phyloP scores from a whole-genome alignment of 2,329 filamentous ascomycete species.

The Byssothecium circinans region DNA sequence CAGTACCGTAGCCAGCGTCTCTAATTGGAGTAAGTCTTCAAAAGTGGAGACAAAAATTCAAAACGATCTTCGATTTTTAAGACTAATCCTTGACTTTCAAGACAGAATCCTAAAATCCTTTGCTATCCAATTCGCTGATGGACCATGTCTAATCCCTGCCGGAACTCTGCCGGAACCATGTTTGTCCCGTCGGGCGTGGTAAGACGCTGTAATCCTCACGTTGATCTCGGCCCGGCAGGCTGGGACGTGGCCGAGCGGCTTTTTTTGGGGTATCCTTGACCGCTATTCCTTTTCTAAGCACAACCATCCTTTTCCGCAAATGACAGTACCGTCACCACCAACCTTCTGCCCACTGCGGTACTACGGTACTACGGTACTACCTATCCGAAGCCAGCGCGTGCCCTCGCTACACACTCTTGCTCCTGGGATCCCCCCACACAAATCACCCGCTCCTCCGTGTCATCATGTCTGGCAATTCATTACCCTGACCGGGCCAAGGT shows the following conservation, averaged over 20 bases:
- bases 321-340: slow-evolving; percentile 39
- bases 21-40: too few relatives aligned
- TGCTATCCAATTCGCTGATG: too few relatives aligned
- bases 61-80: too few relatives aligned
- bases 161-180: too few relatives aligned
- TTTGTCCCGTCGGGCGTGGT: too few relatives aligned
- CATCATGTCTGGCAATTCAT: slow-evolving; percentile 27
- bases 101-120: too few relatives aligned
- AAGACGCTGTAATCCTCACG: too few relatives aligned
- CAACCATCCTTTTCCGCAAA: slow-evolving; percentile 26
- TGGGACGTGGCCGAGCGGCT: slow-evolving; percentile 15
- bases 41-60: too few relatives aligned
- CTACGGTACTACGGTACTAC: too few relatives aligned
- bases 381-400: slow-evolving; percentile 6
- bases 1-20: too few relatives aligned
- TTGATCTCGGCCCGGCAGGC: slow-evolving; percentile 11
- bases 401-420: slow-evolving; percentile 19
- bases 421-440: slow-evolving; percentile 21
- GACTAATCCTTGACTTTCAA: too few relatives aligned
- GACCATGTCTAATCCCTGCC: too few relatives aligned
- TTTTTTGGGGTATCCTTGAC: slow-evolving; percentile 16
- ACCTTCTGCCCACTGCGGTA: slow-evolving; percentile 19
- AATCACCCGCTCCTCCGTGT: slow-evolving; percentile 28
- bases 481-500: slow-evolving; percentile 30
- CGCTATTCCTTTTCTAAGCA: slow-evolving; percentile 10